These are phyloP conservation scores for Cercospora citrullina DNA, from an alignment of 2,329 filamentous ascomycete genomes.

Conservation along the genomic window DNA sequence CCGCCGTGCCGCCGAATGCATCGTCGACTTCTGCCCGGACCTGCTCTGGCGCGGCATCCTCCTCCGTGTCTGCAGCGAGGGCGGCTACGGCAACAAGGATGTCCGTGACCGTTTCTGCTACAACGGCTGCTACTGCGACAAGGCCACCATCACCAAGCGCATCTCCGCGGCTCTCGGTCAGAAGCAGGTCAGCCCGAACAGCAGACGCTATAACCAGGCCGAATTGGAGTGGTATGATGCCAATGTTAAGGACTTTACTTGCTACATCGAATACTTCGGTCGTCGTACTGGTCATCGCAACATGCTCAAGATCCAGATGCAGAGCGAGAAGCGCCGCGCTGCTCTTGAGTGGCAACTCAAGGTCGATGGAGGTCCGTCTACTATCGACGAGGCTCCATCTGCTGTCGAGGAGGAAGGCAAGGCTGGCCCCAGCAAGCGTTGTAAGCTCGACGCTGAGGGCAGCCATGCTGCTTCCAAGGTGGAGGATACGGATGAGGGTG, in stretches of 20 bases:
- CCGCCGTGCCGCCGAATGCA: conserved; percentile 36
- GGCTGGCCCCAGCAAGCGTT: conserved; percentile 21
- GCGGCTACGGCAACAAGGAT: conserved; percentile 37
- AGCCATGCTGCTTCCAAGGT: conserved; percentile 10
- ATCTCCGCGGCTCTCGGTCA: conserved; percentile 39
- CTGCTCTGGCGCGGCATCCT: conserved; percentile 39
- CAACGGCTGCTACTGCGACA: conserved; percentile 40
- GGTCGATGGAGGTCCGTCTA: background rate
- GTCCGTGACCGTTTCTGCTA: conserved; percentile 39
- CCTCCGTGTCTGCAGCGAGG: conserved; percentile 39
- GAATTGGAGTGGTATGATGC: conserved; percentile 32
- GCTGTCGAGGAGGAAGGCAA: conserved; percentile 9
- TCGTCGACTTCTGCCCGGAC: conserved; percentile 42
- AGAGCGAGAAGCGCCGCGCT: conserved; percentile 27
- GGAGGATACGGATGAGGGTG: conserved; percentile 17
- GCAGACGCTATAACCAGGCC: conserved; percentile 26
- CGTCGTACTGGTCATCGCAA: conserved; percentile 32
- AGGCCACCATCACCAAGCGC: conserved; percentile 41
- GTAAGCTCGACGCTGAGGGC: conserved; percentile 20
- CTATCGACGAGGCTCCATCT: background rate
- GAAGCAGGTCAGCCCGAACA: conserved; percentile 35
- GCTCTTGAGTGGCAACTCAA: conserved; percentile 15
- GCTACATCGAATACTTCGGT: conserved; percentile 34
- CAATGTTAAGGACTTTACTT: conserved; percentile 32
- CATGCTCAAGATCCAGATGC: conserved; percentile 32